Evolutionary conservation across 306 rosid species (phyloP).

Genomic region (Lagenaria siceraria): DNA sequence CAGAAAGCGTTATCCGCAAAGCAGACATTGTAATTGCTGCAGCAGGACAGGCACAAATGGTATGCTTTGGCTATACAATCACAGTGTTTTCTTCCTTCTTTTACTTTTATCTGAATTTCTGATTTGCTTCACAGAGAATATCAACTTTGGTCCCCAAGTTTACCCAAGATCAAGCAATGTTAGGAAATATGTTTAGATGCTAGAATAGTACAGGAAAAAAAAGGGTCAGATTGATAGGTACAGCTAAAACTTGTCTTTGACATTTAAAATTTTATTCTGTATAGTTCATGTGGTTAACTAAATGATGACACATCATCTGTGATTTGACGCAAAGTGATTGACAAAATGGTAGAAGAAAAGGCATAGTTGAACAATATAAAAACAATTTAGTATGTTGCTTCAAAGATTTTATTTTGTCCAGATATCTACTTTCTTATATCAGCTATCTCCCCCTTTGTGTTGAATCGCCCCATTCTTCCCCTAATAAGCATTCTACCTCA

Average conservation of each 20-base stretch:
- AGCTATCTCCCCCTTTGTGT: not conserved
- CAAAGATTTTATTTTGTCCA: not conserved
- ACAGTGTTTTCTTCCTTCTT: not conserved
- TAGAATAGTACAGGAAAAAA: not conserved
- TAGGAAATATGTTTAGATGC: not conserved
- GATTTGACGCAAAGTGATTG: not conserved
- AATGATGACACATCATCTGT: not conserved
- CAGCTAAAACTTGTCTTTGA: no score
- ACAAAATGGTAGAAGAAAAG: not conserved
- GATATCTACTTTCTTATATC: not conserved
- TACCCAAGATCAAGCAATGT: not conserved
- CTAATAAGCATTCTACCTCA: not conserved
- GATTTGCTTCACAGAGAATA: not conserved
- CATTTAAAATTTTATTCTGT: not conserved
- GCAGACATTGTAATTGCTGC: slow-evolving; percentile 91
- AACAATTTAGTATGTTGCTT: not conserved
- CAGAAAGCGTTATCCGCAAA: slow-evolving; percentile 53
- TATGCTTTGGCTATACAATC: slow-evolving; percentile 6
- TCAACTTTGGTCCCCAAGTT: not conserved
- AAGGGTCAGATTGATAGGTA: not conserved
- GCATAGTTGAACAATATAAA: not conserved
- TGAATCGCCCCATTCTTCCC: not conserved
- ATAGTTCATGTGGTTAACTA: not conserved
- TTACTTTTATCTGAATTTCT: not conserved
- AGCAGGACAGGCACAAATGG: slow-evolving; percentile 86